phyloP scores from a whole-genome alignment of 202 grass and related monocot species.

The Schoenoplectus tabernaemontani region DNA sequence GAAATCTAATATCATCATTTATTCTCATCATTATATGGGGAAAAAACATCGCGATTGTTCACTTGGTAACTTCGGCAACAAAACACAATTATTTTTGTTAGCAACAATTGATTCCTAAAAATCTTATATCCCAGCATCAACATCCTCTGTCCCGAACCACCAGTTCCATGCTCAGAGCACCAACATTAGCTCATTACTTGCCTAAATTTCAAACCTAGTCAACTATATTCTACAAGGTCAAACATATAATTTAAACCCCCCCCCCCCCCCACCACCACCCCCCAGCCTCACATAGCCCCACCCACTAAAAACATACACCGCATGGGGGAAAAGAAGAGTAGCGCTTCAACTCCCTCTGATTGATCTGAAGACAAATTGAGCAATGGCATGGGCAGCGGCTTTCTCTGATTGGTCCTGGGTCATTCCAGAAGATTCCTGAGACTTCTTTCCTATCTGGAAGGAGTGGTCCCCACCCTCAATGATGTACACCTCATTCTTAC shows the following conservation, averaged over 20 bases:
- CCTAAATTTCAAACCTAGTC: background rate
- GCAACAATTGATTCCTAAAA: background rate
- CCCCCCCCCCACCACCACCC: background rate
- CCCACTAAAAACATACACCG: background rate
- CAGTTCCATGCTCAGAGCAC: background rate
- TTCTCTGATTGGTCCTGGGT: conserved; percentile 55
- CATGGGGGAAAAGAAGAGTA: conserved; percentile 4
- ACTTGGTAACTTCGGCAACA: background rate
- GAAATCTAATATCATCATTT: background rate
- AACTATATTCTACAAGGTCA: background rate
- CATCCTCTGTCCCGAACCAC: background rate
- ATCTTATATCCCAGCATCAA: background rate
- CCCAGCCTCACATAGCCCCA: no score
- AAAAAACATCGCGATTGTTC: no score
- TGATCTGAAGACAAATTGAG: conserved; percentile 41
- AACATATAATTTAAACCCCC: background rate
- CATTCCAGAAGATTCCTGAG: conserved; percentile 38
- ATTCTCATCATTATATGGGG: background rate
- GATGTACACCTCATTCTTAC: conserved; percentile 55
- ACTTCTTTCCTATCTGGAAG: conserved; percentile 60
- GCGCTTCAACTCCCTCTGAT: conserved; percentile 14
- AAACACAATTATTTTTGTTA: background rate
- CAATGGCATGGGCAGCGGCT: conserved; percentile 46
- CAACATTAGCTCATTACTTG: background rate
- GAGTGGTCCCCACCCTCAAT: conserved; percentile 86